These are phyloP conservation scores for Ophiostoma australiae DNA, from an alignment of 2,329 filamentous ascomycete species.

Conservation along the genomic window DNA sequence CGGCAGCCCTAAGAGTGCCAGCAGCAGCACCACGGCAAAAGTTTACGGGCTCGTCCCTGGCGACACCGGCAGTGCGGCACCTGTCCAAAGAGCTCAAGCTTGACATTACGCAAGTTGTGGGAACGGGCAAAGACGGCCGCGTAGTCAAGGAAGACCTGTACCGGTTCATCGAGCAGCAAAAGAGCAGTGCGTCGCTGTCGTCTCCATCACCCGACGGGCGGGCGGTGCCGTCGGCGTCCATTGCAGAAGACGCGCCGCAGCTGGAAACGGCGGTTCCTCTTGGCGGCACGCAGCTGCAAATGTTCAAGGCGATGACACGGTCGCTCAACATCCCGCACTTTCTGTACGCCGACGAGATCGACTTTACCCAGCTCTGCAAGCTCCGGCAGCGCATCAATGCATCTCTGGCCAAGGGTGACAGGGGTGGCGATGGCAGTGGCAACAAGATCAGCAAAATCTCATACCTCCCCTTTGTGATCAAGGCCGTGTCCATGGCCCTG, in stretches of 20 bases:
- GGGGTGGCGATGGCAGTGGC: constrained; percentile 25
- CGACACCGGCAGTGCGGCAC: constrained; percentile 88
- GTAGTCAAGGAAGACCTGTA: constrained; percentile 91
- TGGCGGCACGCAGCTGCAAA: constrained; percentile 76
- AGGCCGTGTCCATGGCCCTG: constrained; percentile 83
- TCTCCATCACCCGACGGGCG: constrained; percentile 27
- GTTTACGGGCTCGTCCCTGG: constrained; percentile 59
- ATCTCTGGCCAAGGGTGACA: constrained; percentile 40
- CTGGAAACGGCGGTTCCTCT: constrained; percentile 65
- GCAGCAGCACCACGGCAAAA: constrained; percentile 47
- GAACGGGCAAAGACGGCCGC: constrained; percentile 84
- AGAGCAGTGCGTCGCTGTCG: constrained; percentile 30
- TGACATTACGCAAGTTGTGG: constrained; percentile 70
- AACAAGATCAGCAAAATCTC: constrained; percentile 60
- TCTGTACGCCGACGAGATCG: constrained; percentile 84
- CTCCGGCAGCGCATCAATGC: constrained; percentile 72
- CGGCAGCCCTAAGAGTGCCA: not conserved
- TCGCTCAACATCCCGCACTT: constrained; percentile 92
- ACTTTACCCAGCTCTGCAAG: constrained; percentile 68
- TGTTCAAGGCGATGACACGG: constrained; percentile 97
- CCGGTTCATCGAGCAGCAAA: constrained; percentile 57
- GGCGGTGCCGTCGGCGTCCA: not conserved
- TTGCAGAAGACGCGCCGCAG: constrained; percentile 43
- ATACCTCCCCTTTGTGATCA: constrained; percentile 91
- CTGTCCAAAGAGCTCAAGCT: constrained; percentile 74